Evolutionary conservation across 108 stramenopile genomes (phyloP).

Genomic region (Fragilariopsis cylindrus): DNA sequence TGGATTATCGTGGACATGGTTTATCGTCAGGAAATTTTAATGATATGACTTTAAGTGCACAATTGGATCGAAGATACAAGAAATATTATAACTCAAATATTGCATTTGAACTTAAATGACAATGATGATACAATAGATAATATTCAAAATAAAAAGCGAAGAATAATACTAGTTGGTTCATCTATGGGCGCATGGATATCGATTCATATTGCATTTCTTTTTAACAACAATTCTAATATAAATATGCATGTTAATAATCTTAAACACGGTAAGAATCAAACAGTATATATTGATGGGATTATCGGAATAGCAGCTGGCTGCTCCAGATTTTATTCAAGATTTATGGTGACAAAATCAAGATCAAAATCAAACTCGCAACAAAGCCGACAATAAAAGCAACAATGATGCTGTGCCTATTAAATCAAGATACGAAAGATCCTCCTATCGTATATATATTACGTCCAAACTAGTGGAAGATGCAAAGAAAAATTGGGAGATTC

Average conservation of each 20-base stretch:
- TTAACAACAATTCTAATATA: neutral
- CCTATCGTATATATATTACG: neutral
- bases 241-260: neutral
- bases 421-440: conserved; percentile 16
- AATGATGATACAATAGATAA: too few relatives aligned
- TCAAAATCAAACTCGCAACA: too few relatives aligned
- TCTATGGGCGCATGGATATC: conserved; percentile 54
- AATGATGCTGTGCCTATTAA: too few relatives aligned
- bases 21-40: conserved; percentile 9
- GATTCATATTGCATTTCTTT: conserved; percentile 30
- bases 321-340: conserved; percentile 36
- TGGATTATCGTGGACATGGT: conserved; percentile 44
- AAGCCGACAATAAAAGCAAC: too few relatives aligned
- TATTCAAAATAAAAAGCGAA: neutral
- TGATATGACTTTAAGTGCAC: neutral
- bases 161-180: conserved; percentile 38
- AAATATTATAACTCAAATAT: conserved; percentile 10
- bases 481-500: conserved; percentile 12
- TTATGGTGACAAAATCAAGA: neutral
- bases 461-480: conserved; percentile 35
- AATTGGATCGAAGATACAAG: conserved; percentile 36
- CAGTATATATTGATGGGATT: conserved; percentile 26
- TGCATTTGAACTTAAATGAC: neutral
- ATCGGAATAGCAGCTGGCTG: conserved; percentile 47
- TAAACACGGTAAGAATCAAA: neutral